Evolutionary conservation across 306 rosid genomes (phyloP).

Genomic region (Hylodesmum podocarpum): DNA sequence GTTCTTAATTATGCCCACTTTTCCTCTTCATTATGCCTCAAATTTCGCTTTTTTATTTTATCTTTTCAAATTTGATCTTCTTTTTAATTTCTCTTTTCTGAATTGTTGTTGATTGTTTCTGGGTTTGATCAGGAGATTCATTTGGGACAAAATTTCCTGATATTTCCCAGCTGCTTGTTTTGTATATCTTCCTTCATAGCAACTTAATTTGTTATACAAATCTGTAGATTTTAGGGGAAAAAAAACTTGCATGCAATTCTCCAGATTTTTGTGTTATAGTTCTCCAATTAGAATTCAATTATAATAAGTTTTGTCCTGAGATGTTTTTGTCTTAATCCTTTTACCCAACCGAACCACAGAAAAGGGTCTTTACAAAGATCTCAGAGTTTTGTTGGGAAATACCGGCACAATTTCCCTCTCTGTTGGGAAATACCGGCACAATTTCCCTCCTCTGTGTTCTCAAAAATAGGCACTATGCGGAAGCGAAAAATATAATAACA

Average conservation of each 20-base stretch:
- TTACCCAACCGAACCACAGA: background rate
- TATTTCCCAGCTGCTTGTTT: background rate
- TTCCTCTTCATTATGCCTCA: background rate
- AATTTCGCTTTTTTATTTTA: background rate
- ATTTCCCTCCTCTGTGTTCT: too few relatives aligned
- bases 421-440: too few relatives aligned
- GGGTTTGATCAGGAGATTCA: background rate
- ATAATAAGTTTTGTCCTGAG: background rate
- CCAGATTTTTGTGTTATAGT: too few relatives aligned
- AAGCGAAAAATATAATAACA: too few relatives aligned
- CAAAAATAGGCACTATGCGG: too few relatives aligned
- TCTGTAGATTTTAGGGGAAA: background rate
- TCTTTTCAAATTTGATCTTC: background rate
- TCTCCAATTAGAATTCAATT: too few relatives aligned
- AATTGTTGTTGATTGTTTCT: background rate
- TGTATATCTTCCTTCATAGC: background rate
- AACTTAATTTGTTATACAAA: background rate
- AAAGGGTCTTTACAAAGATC: background rate
- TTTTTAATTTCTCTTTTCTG: background rate
- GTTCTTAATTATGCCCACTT: conserved; percentile 5
- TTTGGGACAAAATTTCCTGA: background rate
- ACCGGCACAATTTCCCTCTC: too few relatives aligned
- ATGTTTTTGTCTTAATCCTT: background rate
- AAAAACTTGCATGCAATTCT: too few relatives aligned
- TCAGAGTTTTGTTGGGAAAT: too few relatives aligned